Conservation (phyloP, 805 yeast species). For the Spathaspora gorwiae region DNA sequence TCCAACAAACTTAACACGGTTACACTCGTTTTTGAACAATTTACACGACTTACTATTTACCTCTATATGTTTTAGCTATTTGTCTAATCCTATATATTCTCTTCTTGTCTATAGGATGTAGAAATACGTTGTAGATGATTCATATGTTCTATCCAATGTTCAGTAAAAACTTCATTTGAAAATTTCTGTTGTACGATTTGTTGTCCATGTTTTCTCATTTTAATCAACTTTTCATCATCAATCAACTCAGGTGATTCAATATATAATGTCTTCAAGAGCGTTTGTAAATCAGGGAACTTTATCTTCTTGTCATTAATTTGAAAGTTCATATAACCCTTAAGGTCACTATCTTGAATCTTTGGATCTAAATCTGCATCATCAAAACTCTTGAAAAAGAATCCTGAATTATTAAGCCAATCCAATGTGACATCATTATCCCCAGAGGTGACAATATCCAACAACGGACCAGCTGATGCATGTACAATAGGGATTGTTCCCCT, state of each 20-base stretch:
- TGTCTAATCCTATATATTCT: background rate
- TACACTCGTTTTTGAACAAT: background rate
- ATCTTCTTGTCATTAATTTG: background rate
- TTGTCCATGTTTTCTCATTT: slow-evolving; percentile 44
- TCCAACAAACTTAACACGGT: background rate
- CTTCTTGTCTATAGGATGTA: slow-evolving; percentile 20
- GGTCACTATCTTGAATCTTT: slow-evolving; percentile 4
- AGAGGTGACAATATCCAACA: slow-evolving; percentile 69
- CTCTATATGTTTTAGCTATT: background rate
- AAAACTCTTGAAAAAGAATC: slow-evolving; percentile 71
- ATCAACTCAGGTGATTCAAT: slow-evolving; percentile 24
- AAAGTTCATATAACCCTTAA: slow-evolving; percentile 3
- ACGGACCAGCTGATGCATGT: slow-evolving; percentile 96
- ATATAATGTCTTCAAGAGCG: slow-evolving; percentile 43
- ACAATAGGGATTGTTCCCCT: slow-evolving; percentile 84
- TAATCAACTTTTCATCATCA: slow-evolving; percentile 27
- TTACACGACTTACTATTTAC: background rate
- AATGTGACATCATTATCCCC: slow-evolving; percentile 1
- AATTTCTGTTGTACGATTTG: slow-evolving; percentile 49
- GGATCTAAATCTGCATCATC: slow-evolving; percentile 64
- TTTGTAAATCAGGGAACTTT: slow-evolving; percentile 45
- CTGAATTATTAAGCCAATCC: slow-evolving; percentile 47
- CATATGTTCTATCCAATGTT: slow-evolving; percentile 44
- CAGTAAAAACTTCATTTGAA: slow-evolving; percentile 55
- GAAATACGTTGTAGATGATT: background rate